Evolutionary conservation across 163 green algal genomes (phyloP).

Genomic region (Botryococcus braunii): DNA sequence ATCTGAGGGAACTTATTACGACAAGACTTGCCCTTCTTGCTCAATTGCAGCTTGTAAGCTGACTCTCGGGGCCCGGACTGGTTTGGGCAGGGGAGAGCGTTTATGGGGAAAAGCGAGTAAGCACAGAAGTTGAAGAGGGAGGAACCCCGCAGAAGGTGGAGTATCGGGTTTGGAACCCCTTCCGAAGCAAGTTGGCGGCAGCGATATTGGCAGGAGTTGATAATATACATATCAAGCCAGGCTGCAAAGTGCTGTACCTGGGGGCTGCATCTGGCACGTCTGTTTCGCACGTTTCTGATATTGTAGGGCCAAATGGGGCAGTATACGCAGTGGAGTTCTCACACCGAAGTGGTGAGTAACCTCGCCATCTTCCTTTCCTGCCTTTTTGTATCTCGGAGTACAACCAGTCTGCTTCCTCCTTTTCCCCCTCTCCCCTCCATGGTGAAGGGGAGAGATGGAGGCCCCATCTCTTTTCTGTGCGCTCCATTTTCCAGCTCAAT

Average conservation of each 20-base stretch:
- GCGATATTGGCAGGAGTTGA: conserved; percentile 95
- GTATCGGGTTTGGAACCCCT: conserved; percentile 99
- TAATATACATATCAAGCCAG: conserved; percentile 98
- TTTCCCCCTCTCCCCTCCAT: background rate
- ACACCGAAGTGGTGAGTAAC: conserved; percentile 52
- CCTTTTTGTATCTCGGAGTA: too few species aligned
- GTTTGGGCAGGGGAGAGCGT: conserved; percentile 58
- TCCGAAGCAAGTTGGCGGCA: conserved; percentile 97
- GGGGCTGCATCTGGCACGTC: conserved; percentile 85
- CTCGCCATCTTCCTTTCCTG: too few species aligned
- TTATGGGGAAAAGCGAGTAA: conserved; percentile 97
- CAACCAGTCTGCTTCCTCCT: background rate
- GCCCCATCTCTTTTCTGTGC: too few species aligned
- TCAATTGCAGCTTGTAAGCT: too few species aligned
- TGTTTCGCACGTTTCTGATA: conserved; percentile 91
- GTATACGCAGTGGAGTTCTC: conserved; percentile 99
- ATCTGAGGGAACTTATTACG: too few species aligned
- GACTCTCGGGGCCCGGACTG: too few species aligned
- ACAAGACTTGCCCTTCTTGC: too few species aligned
- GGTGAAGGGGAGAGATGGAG: background rate
- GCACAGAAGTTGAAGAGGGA: conserved; percentile 57
- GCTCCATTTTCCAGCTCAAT: background rate
- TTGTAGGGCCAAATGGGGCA: conserved; percentile 89
- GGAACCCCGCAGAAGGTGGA: conserved; percentile 77
- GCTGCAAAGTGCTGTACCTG: conserved; percentile 91